Evolutionary conservation across 305 asterid species (phyloP).

Genomic region (Solanum chacoense): DNA sequence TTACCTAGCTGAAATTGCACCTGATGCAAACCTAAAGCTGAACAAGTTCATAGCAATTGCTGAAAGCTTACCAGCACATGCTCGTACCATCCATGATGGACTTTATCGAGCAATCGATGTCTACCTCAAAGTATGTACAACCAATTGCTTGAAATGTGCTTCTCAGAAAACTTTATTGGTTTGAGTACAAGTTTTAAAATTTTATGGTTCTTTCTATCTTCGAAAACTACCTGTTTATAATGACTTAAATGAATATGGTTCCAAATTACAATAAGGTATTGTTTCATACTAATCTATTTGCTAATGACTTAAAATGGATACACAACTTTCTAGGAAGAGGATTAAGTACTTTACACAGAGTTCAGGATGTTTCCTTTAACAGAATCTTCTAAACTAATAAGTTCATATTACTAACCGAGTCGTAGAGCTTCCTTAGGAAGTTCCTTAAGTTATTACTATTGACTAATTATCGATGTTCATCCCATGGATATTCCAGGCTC

Average conservation of each 20-base stretch:
- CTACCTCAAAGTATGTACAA: conserved; percentile 61
- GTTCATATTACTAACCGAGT: neutral
- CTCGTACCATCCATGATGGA: conserved; percentile 61
- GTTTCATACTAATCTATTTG: neutral
- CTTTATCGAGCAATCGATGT: conserved; percentile 75
- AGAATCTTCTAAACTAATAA: neutral
- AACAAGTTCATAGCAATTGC: conserved; percentile 68
- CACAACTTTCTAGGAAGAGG: neutral
- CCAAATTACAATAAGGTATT: neutral
- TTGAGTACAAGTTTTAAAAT: neutral
- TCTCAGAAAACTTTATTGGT: neutral
- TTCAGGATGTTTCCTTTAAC: neutral
- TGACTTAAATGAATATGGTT: neutral
- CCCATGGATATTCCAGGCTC: conserved; percentile 41
- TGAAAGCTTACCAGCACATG: conserved; percentile 64
- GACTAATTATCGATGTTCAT: neutral
- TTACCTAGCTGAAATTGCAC: conserved; percentile 77
- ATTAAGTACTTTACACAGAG: neutral
- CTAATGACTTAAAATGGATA: neutral
- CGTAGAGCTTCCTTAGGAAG: neutral
- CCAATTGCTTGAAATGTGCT: neutral
- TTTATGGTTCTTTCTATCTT: neutral
- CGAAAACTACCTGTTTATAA: neutral
- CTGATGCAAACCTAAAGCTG: conserved; percentile 71
- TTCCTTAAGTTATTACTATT: neutral